phyloP scores from a whole-genome alignment of 177 flowering plant species.

The Tripterygium wilfordii region DNA sequence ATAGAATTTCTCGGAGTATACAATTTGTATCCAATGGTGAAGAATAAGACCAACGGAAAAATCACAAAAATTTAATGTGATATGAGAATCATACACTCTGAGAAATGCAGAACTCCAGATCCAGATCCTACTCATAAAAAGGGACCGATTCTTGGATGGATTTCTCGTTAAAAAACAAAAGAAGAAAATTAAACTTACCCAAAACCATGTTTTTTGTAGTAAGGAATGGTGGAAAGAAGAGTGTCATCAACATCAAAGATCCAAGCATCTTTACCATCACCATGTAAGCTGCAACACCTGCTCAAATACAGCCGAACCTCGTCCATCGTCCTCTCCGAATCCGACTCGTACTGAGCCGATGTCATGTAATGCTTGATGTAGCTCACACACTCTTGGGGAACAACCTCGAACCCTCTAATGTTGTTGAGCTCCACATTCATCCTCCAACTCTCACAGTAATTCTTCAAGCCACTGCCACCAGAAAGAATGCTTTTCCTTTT shows the following conservation, averaged over 20 bases:
- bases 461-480: conserved; percentile 35
- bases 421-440: conserved; percentile 77
- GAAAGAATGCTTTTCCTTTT: conserved; percentile 8
- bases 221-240: conserved; percentile 60
- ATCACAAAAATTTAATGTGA: too few species aligned
- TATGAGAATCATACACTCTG: too few species aligned
- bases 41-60: too few species aligned
- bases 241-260: conserved; percentile 72
- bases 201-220: conserved; percentile 48
- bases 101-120: too few species aligned
- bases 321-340: conserved; percentile 43
- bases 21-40: too few species aligned
- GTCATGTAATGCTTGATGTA: conserved; percentile 64
- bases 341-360: conserved; percentile 58
- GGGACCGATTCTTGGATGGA: too few species aligned
- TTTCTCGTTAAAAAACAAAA: too few species aligned
- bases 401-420: conserved; percentile 47
- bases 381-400: conserved; percentile 65
- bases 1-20: too few species aligned
- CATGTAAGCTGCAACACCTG: conserved; percentile 24
- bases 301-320: conserved; percentile 36
- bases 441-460: conserved; percentile 79
- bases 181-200: conserved; percentile 30
- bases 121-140: too few species aligned
- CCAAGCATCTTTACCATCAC: conserved; percentile 69